Conservation (phyloP, 2,329 filamentous ascomycete genomes). For the Bipolaris oryzae region DNA sequence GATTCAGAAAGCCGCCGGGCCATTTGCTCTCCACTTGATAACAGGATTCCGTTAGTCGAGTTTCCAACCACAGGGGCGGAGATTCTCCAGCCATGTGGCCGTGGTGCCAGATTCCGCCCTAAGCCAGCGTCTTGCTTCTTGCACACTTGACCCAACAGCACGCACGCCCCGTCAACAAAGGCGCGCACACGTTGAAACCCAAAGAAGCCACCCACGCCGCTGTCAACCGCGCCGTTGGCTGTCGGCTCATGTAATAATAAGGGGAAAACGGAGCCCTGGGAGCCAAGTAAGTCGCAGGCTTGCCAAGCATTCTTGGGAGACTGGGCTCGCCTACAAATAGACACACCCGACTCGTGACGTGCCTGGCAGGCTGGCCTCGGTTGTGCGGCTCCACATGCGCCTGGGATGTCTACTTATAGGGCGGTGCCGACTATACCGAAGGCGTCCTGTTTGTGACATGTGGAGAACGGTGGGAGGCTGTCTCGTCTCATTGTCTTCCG, state of each 20-base stretch:
- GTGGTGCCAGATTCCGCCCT: neutral
- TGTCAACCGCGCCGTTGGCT: neutral
- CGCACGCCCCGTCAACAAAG: neutral
- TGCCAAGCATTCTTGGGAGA: conserved; percentile 4
- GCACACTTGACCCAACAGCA: neutral
- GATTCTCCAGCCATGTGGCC: neutral
- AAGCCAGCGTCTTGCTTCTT: neutral
- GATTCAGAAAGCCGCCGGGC: neutral
- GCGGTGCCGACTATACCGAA: neutral
- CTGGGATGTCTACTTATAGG: neutral
- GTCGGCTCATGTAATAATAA: conserved; percentile 3
- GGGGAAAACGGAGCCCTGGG: neutral
- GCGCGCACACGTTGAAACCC: neutral
- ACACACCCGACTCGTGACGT: conserved; percentile 1
- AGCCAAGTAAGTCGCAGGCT: conserved; percentile 5
- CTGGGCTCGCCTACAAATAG: conserved; percentile 8
- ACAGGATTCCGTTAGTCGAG: neutral
- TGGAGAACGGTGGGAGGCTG: neutral
- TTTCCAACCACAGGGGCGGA: neutral
- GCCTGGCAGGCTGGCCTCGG: neutral
- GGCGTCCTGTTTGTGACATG: neutral
- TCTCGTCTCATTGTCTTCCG: too few species aligned
- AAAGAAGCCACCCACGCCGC: neutral
- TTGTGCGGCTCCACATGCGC: neutral
- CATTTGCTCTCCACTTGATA: neutral